Evolutionary conservation across 2,329 filamentous ascomycete species (phyloP).

Genomic region (Thielaviopsis punctulata): DNA sequence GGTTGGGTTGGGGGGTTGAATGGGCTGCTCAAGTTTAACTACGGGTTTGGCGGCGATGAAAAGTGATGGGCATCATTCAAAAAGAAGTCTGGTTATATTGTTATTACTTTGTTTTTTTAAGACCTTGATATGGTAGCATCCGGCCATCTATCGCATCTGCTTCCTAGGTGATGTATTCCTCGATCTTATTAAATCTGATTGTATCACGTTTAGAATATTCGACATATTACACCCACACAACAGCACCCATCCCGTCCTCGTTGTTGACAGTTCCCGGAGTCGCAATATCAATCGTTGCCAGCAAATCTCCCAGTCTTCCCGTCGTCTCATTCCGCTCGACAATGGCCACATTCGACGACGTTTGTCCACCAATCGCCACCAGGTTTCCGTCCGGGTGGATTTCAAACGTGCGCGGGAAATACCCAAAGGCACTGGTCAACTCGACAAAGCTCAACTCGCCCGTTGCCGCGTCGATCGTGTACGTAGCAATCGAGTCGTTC

Average conservation of each 20-base stretch:
- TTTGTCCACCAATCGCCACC: conserved; percentile 47
- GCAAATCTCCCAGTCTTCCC: conserved; percentile 34
- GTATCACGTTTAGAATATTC: not conserved
- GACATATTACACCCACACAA: conserved; percentile 22
- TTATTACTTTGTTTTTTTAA: not conserved
- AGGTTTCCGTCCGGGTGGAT: conserved; percentile 41
- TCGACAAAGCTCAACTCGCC: conserved; percentile 35
- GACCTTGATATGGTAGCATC: not conserved
- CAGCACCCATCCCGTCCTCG: conserved; percentile 30
- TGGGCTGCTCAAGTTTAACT: conserved; percentile 88
- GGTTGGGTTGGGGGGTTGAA: conserved; percentile 95
- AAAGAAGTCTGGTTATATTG: not conserved
- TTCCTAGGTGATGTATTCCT: not conserved
- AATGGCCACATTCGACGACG: conserved; percentile 39
- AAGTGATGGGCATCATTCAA: not conserved
- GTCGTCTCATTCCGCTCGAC: conserved; percentile 35
- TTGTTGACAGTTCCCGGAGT: conserved; percentile 23
- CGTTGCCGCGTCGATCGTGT: conserved; percentile 25
- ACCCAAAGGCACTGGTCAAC: conserved; percentile 38
- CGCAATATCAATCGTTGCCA: conserved; percentile 25
- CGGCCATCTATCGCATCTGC: not conserved
- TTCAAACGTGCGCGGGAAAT: conserved; percentile 44
- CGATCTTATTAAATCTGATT: not conserved
- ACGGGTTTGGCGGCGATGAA: conserved; percentile 55
- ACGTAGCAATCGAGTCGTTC: conserved; percentile 39